A percentile compares a stretch with the other conserved stretches of the same genome.
phyloP scores from a whole-genome alignment of 805 yeast species.

The Jamesozyma gamospora region DNA sequence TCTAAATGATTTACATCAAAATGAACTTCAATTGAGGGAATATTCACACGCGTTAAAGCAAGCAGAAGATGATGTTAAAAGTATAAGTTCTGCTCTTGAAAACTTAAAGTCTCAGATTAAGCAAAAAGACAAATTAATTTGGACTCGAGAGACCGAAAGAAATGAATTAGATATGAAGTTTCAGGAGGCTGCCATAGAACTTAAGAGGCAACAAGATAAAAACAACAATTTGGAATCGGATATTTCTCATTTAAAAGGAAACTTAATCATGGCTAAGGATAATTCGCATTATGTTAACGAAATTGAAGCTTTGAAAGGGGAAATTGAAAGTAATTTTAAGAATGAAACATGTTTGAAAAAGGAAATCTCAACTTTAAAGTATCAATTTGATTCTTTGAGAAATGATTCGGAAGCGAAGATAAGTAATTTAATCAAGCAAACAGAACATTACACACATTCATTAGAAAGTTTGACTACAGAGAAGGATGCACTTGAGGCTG shows the following conservation, averaged over 20 bases:
- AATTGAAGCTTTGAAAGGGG: constrained; percentile 42
- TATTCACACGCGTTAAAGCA: constrained; percentile 37
- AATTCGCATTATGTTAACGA: constrained; percentile 42
- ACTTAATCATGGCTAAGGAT: constrained; percentile 32
- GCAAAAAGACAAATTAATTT: constrained; percentile 44
- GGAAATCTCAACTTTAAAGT: constrained; percentile 49
- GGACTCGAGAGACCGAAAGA: constrained; percentile 43
- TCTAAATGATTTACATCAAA: constrained; percentile 60
- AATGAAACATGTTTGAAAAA: constrained; percentile 59
- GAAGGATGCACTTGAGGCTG: constrained; percentile 33
- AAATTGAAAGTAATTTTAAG: constrained; percentile 45
- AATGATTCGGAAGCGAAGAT: constrained; percentile 31
- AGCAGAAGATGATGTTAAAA: constrained; percentile 43
- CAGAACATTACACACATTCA: constrained; percentile 33
- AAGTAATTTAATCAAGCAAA: constrained; percentile 34
- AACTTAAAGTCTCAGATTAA: constrained; percentile 43
- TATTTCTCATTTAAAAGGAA: constrained; percentile 40
- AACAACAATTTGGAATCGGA: constrained; percentile 48
- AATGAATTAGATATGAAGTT: constrained; percentile 44
- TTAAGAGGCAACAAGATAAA: constrained; percentile 39
- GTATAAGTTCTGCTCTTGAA: constrained; percentile 43
- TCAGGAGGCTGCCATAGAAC: constrained; percentile 46
- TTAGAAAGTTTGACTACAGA: constrained; percentile 35
- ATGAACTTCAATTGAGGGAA: constrained; percentile 60
- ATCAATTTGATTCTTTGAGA: constrained; percentile 48